These are phyloP conservation scores for Typha latifolia DNA, from an alignment of 176 grass and related monocot species.

Conservation along the genomic window DNA sequence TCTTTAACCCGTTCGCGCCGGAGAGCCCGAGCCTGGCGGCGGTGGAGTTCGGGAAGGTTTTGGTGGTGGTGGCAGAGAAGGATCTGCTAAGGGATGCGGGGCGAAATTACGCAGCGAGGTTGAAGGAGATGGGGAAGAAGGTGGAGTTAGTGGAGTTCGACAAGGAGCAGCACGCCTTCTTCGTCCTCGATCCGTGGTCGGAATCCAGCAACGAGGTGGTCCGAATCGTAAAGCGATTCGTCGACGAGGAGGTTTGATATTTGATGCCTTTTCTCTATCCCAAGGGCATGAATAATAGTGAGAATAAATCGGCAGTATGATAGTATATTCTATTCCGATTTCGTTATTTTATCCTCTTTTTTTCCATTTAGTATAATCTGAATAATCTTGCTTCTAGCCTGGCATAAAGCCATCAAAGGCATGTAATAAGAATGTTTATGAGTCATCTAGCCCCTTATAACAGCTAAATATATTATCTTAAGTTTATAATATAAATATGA, in stretches of 20 bases:
- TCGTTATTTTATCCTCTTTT: too few relatives aligned
- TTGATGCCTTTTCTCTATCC: too few relatives aligned
- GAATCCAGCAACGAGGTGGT: constrained; percentile 10
- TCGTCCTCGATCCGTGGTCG: constrained; percentile 9
- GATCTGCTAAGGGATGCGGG: constrained; percentile 24
- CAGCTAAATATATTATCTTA: too few relatives aligned
- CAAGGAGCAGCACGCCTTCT: constrained; percentile 28
- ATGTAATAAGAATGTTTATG: too few relatives aligned
- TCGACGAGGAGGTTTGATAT: background rate
- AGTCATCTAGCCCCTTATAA: too few relatives aligned
- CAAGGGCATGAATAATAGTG: too few relatives aligned
- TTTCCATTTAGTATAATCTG: too few relatives aligned
- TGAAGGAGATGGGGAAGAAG: constrained; percentile 18
- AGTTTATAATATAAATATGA: too few relatives aligned
- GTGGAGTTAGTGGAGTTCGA: constrained; percentile 23
- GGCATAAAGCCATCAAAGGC: too few relatives aligned
- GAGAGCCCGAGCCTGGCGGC: constrained; percentile 18
- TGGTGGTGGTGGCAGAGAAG: constrained; percentile 18
- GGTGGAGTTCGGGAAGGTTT: constrained; percentile 14
- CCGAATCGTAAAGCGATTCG: constrained; percentile 3
- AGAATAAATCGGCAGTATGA: too few relatives aligned
- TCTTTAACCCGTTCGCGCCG: constrained; percentile 29
- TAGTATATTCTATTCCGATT: too few relatives aligned
- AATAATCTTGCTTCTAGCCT: too few relatives aligned
- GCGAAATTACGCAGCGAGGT: constrained; percentile 17